These are phyloP conservation scores for Saccharomyces cerevisiae DNA, from an alignment of 805 yeast genomes.

Conservation along the genomic window DNA sequence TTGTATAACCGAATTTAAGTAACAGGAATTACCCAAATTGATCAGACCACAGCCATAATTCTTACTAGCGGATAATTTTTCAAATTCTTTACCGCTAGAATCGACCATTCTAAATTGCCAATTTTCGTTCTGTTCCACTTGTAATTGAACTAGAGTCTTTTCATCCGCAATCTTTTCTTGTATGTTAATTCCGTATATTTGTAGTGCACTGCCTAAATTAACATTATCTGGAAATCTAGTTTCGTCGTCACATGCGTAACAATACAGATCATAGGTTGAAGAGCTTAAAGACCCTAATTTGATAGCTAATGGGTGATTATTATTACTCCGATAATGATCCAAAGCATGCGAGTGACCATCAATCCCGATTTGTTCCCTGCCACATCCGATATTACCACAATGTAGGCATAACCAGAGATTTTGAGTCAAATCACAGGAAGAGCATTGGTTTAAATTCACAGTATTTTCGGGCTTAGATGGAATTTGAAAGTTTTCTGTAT, in stretches of 20 bases:
- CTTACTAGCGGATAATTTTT: conserved; percentile 37
- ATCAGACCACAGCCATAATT: conserved; percentile 71
- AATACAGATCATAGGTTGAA: conserved; percentile 70
- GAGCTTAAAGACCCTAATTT: conserved; percentile 82
- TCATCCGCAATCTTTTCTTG: conserved; percentile 58
- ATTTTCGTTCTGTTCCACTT: conserved; percentile 82
- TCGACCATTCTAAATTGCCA: conserved; percentile 87
- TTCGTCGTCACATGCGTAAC: conserved; percentile 86
- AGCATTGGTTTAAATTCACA: conserved; percentile 39
- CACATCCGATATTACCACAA: conserved; percentile 93
- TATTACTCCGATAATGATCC: conserved; percentile 45
- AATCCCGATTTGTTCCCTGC: conserved; percentile 86
- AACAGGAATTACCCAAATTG: conserved; percentile 90
- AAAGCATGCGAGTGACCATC: conserved; percentile 94
- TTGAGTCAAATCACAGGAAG: conserved; percentile 53
- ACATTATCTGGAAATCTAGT: conserved; percentile 54
- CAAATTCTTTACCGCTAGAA: conserved; percentile 54
- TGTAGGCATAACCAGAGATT: conserved; percentile 88
- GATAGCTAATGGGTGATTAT: conserved; percentile 74
- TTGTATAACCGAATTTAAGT: conserved; percentile 75
- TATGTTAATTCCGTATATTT: conserved; percentile 61
- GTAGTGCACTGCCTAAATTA: conserved; percentile 36
- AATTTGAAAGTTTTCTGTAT: conserved; percentile 50
- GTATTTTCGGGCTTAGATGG: conserved; percentile 5
- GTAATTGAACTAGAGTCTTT: conserved; percentile 78